Base-by-base conservation (phyloP, 108 stramenopile species). In the Parmales sp. region DNA sequence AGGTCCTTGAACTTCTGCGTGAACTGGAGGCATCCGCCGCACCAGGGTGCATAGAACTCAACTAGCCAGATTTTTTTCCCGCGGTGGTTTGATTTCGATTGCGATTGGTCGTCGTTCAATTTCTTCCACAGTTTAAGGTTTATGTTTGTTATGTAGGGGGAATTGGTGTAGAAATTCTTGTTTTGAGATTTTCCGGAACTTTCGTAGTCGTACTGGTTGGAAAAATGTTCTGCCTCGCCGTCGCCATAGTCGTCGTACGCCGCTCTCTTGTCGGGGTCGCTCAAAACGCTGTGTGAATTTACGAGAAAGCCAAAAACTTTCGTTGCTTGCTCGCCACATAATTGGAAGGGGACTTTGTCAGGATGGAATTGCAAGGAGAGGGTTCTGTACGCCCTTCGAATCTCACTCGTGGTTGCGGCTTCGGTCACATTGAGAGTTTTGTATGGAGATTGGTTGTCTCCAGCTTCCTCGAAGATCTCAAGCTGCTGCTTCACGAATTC, bases 21-120 rank as follows among this genome's bases (percentile, higher is more conserved):
- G 19, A 69, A 69, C 38, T 25, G 5, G 49, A 34, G 37, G 38
- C 68, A 69, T 4, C 37, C 54, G 19, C 48, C 46, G 68, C 68
- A 69, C 68, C 68, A 69, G 54, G 68, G 68, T 13, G 68, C 68
- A 39, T 69, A 69, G 38, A 69, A 69, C 68, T 69, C 68, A n/a
- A 69, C 54, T 13, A 69, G 20, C 68, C 68, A 69, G 38, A 66
- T 41, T 25, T 39, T 43, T n/a, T 48, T n/a, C 13, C 22, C 46
- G 22, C 46, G 19, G 4, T 13, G 13, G 4, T 29, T 11, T 34
- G 29, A 28, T 1, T 34, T 34, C 26, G 26, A 34, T 34, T 60
- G 29, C 5, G 54, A 28, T 23, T 48, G 19, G 22, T 48, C 23
- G 31, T 19, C 63, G 31, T 41, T 41, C 1, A 60, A 29, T 16